A percentile compares a stretch with the other conserved stretches of the same genome.
Conservation (phyloP, 75 land plant genomes). For the Ceratopteris richardii region DNA sequence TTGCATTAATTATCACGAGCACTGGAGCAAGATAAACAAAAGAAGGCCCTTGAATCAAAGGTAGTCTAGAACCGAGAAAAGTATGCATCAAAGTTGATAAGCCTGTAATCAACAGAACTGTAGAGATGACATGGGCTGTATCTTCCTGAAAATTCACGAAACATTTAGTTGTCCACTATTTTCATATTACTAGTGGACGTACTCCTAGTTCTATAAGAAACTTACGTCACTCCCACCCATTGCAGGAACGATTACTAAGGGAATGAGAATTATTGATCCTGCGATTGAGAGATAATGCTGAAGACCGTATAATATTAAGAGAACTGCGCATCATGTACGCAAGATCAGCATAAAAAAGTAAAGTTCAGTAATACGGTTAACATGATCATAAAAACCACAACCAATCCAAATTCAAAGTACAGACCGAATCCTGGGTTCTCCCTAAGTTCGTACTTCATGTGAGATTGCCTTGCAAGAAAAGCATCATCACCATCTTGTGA, state of each 20-base stretch:
- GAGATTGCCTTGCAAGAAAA: constrained; percentile 15
- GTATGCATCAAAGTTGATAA: constrained; percentile 68
- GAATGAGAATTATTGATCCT: constrained; percentile 88
- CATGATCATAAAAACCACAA: not conserved
- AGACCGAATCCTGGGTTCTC: constrained; percentile 59
- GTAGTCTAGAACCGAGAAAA: constrained; percentile 73
- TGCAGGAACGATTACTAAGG: constrained; percentile 80
- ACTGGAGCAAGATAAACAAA: constrained; percentile 88
- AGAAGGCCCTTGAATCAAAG: constrained; percentile 85
- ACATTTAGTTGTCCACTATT: no score
- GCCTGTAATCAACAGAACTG: constrained; percentile 75
- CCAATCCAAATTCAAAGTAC: no score
- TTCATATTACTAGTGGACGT: no score
- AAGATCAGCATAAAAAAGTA: not conserved
- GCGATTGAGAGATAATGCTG: constrained; percentile 80
- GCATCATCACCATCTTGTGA: constrained; percentile 32
- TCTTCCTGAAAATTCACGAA: constrained; percentile 68
- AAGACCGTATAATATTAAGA: constrained; percentile 48
- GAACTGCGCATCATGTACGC: constrained; percentile 45
- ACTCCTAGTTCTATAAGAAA: not conserved
- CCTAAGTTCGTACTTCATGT: constrained; percentile 45
- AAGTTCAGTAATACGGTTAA: not conserved
- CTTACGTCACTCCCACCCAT: constrained; percentile 98
- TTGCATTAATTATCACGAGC: constrained; percentile 52
- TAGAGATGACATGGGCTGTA: constrained; percentile 69